A percentile compares a stretch with the other conserved stretches of the same genome.
phyloP scores from a whole-genome alignment of 352 stramenopile genomes.

The Globisporangium camurandrum region DNA sequence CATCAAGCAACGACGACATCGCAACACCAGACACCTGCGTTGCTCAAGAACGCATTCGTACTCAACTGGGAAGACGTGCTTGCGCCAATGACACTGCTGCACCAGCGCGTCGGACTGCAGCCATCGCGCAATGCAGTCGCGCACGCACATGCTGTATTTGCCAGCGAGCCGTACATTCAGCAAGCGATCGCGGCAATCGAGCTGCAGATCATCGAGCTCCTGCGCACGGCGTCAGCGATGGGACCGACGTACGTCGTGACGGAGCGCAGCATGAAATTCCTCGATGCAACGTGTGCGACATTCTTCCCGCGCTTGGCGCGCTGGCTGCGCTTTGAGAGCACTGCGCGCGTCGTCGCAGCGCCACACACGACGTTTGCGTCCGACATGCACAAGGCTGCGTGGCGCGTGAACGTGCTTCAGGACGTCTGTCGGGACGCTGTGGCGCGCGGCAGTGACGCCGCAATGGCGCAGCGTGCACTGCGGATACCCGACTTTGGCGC shows the following conservation, averaged over 20 bases:
- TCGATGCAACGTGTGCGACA: conserved; percentile 28
- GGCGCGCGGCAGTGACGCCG: conserved; percentile 8
- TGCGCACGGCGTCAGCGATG: conserved; percentile 23
- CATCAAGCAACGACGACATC: no score
- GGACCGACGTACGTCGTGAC: conserved; percentile 51
- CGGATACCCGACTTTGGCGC: conserved; percentile 18
- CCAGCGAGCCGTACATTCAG: conserved; percentile 38
- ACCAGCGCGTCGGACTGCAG: conserved; percentile 30
- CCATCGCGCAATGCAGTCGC: conserved; percentile 24
- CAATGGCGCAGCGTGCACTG: conserved; percentile 12
- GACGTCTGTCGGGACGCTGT: conserved; percentile 23
- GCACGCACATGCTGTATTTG: conserved; percentile 18
- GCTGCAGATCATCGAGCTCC: conserved; percentile 40
- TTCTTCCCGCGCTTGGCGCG: conserved; percentile 52
- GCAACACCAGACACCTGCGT: no score
- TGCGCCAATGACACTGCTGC: conserved; percentile 33
- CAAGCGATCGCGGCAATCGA: conserved; percentile 42
- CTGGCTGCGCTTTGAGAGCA: conserved; percentile 15
- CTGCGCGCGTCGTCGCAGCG: conserved; percentile 31
- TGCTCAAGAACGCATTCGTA: conserved; percentile 27
- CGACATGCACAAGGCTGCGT: conserved; percentile 23
- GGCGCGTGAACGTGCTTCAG: conserved; percentile 39
- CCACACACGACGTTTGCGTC: conserved; percentile 30
- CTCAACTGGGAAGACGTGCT: conserved; percentile 58
- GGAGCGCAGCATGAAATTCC: conserved; percentile 35